Base-by-base conservation (phyloP, 305 asterid species). In the Rubia balearica region DNA sequence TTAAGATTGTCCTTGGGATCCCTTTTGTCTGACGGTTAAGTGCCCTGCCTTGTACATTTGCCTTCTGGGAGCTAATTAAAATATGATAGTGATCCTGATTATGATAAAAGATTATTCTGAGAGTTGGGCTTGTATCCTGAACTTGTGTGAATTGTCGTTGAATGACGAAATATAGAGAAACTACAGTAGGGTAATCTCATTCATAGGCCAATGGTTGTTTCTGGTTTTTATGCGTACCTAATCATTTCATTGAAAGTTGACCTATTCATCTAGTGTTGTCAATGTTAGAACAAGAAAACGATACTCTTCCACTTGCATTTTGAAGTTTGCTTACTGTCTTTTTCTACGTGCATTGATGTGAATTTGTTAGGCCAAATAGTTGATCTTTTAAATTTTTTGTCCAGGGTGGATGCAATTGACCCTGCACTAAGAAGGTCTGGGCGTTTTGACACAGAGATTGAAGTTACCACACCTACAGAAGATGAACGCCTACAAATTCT, bases 391-490 rank as follows among this genome's bases (percentile, higher is more conserved):
- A 63, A 65, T 74, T 71, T 51, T 68, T 13, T 82, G 66, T 81
- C 40, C 83, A 93, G 98, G 79, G 92, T 86, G 67, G 96, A 94
- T 75, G 77, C 92, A 68, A 80, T 94, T 72, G 96, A 94, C 83
- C 96, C 98, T 67, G 96, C 96, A 61, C 87, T 91, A 65, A 88
- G 98, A 80, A 94, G 97, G 74, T 81, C 90, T 3, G 97, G 98
- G 69, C 98, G 96, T 71, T 88, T 94, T 83, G 96, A 94, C 90
- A 79, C 85, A 68, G 98, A 94, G 84, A 81, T 94, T 82, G 98
- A 94, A 84, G 91, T 91, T 75, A 88, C 96, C 69, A 86, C 91
- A 5, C 98, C 98, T 65, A 91, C 79, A 75, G 96, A 89, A 82
- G 83, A 74, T 48, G 96, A 93, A 64, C 96, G 98, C 70, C 75